Evolutionary conservation across 179 eudicot genomes (phyloP), one percentile per base, ranked within the genome.

Genomic region (Corrigiola litoralis): DNA sequence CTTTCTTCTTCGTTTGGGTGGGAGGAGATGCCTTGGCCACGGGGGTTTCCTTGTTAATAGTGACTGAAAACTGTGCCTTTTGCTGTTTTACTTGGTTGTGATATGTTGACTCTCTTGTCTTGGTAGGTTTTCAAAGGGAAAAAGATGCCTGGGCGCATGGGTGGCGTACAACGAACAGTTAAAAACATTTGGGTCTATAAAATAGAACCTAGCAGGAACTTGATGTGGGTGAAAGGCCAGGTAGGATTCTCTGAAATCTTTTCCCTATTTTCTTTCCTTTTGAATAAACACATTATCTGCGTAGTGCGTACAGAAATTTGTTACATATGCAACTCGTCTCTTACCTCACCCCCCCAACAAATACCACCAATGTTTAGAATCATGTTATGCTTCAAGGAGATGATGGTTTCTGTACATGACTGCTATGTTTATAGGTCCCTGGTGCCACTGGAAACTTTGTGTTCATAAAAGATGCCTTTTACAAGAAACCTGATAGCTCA

Each of bases 71-170:
- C 37, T 31, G 54, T 29, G 25, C 11, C 23, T 7, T 54, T 12
- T 44, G 29, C 4, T 24, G 52, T 36, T 34, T 11, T 31, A 40
- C 25, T 52, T 34, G 21, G 4, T 51, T 17, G 0, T 54, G 42
- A 66, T 65, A 57, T 61, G 32, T 54, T 45, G 60, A 40, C 42
- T 48, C 34, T 58, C 41, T 38, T 10, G 25, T 68, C 42, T 6
- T 27, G 51, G 61, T 47, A 92, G 98, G 96, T 89, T 24, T 80
- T 85, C 53, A 84, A 79, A 77, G 84, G 85, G 49, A 89, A 45
- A 75, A 85, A 89, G 82, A 89, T 92, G 98, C 90, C 96, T 63
- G 96, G 98, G 18, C 95, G 86, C 69, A 87, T 89, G 96, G 98
- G 98, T 62, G 90, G 82, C 63, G 68, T 68, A 53, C 95, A 87